These are phyloP conservation scores for Nicotiana sylvestris DNA, from an alignment of 257 asterid species.

Conservation along the genomic window DNA sequence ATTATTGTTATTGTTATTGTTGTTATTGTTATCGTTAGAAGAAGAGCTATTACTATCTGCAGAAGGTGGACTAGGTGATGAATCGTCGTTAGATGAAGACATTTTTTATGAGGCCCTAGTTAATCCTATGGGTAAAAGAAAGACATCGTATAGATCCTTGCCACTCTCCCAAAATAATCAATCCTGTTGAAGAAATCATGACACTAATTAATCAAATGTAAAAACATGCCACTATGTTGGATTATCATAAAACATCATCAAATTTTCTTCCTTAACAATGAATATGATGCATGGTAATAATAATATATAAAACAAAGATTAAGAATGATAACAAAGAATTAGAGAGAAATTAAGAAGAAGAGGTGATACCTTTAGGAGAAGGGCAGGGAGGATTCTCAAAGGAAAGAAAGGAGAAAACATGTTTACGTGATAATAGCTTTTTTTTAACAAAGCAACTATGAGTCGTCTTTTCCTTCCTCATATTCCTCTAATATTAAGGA, in stretches of 20 bases:
- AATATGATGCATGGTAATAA: not conserved
- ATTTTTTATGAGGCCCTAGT: slow-evolving; percentile 9
- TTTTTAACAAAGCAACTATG: not conserved
- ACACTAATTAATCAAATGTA: not conserved
- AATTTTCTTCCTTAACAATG: not conserved
- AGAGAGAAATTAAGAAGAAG: not conserved
- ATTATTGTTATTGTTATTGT: not conserved
- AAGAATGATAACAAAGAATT: not conserved
- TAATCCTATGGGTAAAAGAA: slow-evolving; percentile 8
- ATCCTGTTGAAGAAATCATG: slow-evolving; percentile 11
- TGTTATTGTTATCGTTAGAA: not conserved
- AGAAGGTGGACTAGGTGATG: slow-evolving; percentile 6
- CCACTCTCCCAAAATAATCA: slow-evolving; percentile 53
- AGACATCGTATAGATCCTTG: slow-evolving; percentile 22
- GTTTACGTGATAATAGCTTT: not conserved
- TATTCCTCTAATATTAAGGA: not conserved
- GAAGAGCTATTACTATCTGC: not conserved
- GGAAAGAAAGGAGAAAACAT: slow-evolving; percentile 24
- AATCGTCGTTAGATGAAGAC: slow-evolving; percentile 15
- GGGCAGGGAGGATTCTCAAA: slow-evolving; percentile 53
- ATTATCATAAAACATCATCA: not conserved
- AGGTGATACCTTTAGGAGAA: slow-evolving; percentile 58
- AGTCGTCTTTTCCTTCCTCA: not conserved
- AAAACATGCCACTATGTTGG: not conserved
- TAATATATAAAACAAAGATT: not conserved